Conservation (phyloP, 805 yeast species). For the Wickerhamiella alocasiicola region DNA sequence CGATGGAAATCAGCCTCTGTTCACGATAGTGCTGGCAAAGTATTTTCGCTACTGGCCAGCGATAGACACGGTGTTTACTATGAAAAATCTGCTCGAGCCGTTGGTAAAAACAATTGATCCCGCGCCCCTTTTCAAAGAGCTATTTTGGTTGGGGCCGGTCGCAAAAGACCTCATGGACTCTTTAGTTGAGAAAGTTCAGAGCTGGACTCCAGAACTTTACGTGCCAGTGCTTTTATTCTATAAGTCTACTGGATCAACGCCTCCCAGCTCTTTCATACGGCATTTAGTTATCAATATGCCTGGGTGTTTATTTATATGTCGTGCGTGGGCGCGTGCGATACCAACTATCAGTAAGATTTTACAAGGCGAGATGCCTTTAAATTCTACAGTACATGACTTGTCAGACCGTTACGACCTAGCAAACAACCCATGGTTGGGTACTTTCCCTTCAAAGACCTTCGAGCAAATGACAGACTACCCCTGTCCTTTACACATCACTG, state of each 20-base stretch:
- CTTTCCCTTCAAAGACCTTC: background rate
- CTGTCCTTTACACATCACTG: background rate
- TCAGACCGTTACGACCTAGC: conserved; percentile 1
- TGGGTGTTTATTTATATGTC: conserved; percentile 8
- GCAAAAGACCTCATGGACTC: background rate
- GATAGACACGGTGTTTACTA: background rate
- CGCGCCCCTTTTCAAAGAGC: background rate
- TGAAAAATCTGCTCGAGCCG: background rate
- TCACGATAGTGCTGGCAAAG: background rate
- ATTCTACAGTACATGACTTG: background rate
- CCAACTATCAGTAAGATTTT: background rate
- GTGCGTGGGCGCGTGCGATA: conserved; percentile 6
- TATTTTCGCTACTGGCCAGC: conserved; percentile 11
- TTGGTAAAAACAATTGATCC: background rate
- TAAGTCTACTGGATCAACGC: background rate
- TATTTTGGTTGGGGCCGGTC: background rate
- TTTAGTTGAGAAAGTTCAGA: background rate
- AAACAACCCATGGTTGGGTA: conserved; percentile 13
- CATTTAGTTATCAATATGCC: conserved; percentile 1
- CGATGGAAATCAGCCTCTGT: background rate
- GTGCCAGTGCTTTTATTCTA: conserved; percentile 5
- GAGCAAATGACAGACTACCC: background rate
- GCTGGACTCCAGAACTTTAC: background rate
- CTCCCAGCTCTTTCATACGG: conserved; percentile 1
- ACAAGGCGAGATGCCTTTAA: conserved; percentile 1